A percentile compares a stretch with the other conserved stretches of the same genome.
Evolutionary conservation across 2,329 filamentous ascomycete genomes (phyloP).

Genomic region (Leptodontidium sp.): DNA sequence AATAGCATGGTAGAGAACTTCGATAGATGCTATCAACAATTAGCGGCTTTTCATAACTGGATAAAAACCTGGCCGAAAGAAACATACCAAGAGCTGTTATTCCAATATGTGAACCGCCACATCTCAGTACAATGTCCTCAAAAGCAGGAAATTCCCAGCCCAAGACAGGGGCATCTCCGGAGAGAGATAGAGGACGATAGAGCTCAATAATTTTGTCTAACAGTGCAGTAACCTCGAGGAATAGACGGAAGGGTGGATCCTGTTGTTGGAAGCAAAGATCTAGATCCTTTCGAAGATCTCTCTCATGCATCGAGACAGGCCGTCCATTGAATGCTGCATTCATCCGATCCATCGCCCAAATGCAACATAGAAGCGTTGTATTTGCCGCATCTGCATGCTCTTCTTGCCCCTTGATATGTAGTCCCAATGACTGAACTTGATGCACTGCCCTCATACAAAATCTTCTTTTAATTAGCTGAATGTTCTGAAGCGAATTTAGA

Average conservation of each 20-base stretch:
- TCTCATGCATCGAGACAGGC: constrained; percentile 66
- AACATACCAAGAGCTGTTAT: constrained; percentile 33
- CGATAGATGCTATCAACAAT: constrained; percentile 59
- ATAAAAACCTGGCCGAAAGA: neutral
- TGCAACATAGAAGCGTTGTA: constrained; percentile 59
- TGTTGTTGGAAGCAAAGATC: constrained; percentile 60
- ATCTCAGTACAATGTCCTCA: constrained; percentile 43
- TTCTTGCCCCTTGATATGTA: constrained; percentile 56
- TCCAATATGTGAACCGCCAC: constrained; percentile 33
- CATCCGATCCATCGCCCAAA: constrained; percentile 68
- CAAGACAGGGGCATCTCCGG: constrained; percentile 42
- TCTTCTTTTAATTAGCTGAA: constrained; percentile 14
- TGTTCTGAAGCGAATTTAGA: neutral
- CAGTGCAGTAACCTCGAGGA: constrained; percentile 61
- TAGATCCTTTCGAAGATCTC: constrained; percentile 64
- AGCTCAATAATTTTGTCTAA: constrained; percentile 67
- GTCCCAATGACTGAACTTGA: constrained; percentile 63
- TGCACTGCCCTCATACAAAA: constrained; percentile 63
- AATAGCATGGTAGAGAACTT: constrained; percentile 70
- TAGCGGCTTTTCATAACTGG: neutral
- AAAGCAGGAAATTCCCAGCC: constrained; percentile 42
- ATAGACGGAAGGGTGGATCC: constrained; percentile 62
- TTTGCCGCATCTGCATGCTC: constrained; percentile 49
- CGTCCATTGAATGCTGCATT: constrained; percentile 67
- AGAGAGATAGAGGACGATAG: constrained; percentile 59